Evolutionary conservation across 2,329 filamentous ascomycete genomes (phyloP).

Genomic region (Cladosporium sp.): DNA sequence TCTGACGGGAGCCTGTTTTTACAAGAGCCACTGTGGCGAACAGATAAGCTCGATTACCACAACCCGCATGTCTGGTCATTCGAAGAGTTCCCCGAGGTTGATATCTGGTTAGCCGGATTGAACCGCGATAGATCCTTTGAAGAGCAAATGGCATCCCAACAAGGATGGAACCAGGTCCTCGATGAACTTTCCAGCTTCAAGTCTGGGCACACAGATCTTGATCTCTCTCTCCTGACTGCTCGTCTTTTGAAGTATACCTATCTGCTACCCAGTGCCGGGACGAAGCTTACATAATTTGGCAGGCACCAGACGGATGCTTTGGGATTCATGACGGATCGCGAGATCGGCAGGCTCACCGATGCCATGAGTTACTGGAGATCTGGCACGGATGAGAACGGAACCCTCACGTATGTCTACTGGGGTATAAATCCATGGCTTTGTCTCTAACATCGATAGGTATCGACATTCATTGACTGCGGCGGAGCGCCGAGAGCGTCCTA

Average conservation of each 20-base stretch:
- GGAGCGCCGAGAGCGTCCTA: not conserved
- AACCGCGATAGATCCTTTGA: not conserved
- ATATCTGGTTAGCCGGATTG: not conserved
- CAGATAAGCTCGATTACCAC: not conserved
- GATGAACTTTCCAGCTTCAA: not conserved
- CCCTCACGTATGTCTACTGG: not conserved
- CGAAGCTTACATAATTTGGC: not conserved
- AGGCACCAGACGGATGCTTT: not conserved
- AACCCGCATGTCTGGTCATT: not conserved
- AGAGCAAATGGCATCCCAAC: not conserved
- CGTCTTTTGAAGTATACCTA: not conserved
- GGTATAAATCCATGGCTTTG: not conserved
- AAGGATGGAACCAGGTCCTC: not conserved
- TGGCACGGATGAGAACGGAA: not conserved
- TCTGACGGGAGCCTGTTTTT: not conserved
- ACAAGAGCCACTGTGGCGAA: not conserved
- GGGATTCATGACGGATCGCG: not conserved
- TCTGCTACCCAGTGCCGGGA: not conserved
- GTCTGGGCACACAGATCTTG: not conserved
- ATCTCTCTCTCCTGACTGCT: not conserved
- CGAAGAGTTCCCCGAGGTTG: not conserved
- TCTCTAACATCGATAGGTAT: not conserved
- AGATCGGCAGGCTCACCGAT: not conserved
- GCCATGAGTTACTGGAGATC: not conserved
- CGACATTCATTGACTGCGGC: slow-evolving; percentile 7